These are phyloP conservation scores for Lasiosphaeria ovina DNA, from an alignment of 495 filamentous ascomycete genomes.

Conservation along the genomic window DNA sequence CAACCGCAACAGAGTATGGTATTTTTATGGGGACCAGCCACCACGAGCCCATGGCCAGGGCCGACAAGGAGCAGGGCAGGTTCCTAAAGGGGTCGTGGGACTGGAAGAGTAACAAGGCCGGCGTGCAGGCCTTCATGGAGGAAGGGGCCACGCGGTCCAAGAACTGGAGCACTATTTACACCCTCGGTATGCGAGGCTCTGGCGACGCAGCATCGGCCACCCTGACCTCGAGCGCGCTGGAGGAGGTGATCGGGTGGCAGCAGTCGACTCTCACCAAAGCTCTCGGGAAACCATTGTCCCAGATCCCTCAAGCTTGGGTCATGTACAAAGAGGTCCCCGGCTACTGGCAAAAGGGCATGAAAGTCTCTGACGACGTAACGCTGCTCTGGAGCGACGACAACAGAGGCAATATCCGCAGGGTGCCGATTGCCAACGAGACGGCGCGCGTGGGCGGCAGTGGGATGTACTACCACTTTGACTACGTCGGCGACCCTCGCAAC, in stretches of 20 bases:
- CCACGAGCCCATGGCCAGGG: slow-evolving; percentile 34
- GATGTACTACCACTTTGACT: slow-evolving; percentile 69
- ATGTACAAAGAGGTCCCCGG: slow-evolving; percentile 63
- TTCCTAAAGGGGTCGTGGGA: slow-evolving; percentile 55
- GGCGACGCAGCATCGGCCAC: slow-evolving; percentile 57
- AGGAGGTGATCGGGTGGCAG: slow-evolving; percentile 54
- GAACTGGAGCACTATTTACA: slow-evolving; percentile 56
- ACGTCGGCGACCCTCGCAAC: slow-evolving; percentile 55
- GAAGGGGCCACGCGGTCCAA: slow-evolving; percentile 56
- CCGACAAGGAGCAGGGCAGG: slow-evolving; percentile 58
- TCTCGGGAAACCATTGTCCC: slow-evolving; percentile 43
- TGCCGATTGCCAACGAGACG: slow-evolving; percentile 57
- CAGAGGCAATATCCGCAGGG: slow-evolving; percentile 58
- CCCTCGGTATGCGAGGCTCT: slow-evolving; percentile 64
- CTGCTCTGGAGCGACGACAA: slow-evolving; percentile 69
- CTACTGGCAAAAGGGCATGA: slow-evolving; percentile 61
- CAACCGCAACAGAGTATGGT: slow-evolving; percentile 60
- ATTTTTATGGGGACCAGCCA: slow-evolving; percentile 56
- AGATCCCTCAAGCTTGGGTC: slow-evolving; percentile 62
- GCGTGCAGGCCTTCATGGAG: slow-evolving; percentile 51
- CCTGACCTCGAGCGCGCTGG: slow-evolving; percentile 43
- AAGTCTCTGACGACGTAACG: slow-evolving; percentile 62
- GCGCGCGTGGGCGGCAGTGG: slow-evolving; percentile 56
- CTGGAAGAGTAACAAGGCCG: slow-evolving; percentile 57
- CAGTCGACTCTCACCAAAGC: slow-evolving; percentile 46